Evolutionary conservation across 805 yeast genomes (phyloP).

Genomic region (Zygotorulaspora chibaensis): DNA sequence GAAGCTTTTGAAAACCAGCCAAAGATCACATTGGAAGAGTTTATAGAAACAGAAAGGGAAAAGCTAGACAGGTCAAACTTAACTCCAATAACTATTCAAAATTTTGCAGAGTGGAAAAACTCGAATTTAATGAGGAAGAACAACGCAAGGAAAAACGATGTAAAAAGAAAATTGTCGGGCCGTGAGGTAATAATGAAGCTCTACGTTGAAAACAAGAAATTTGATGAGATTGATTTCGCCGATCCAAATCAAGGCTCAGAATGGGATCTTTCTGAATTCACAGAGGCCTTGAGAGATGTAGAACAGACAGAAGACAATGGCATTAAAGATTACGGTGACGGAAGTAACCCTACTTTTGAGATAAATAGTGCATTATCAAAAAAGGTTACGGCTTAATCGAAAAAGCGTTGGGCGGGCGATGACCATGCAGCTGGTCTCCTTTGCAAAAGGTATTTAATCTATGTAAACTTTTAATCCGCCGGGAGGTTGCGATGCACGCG

Average conservation of each 20-base stretch:
- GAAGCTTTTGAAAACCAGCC: conserved; percentile 81
- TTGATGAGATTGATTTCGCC: conserved; percentile 45
- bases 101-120: conserved; percentile 80
- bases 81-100: conserved; percentile 82
- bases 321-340: conserved; percentile 74
- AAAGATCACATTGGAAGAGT: conserved; percentile 90
- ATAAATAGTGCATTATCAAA: conserved; percentile 13
- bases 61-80: conserved; percentile 64
- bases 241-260: conserved; percentile 36
- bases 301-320: conserved; percentile 37
- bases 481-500: too few species aligned
- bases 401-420: neutral
- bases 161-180: conserved; percentile 56
- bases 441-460: too few species aligned
- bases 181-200: conserved; percentile 62
- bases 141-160: conserved; percentile 38
- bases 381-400: conserved; percentile 18
- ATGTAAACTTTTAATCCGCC: too few species aligned
- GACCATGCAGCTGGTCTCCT: neutral
- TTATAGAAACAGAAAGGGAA: conserved; percentile 88
- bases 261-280: conserved; percentile 43
- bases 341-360: conserved; percentile 40
- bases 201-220: conserved; percentile 51
- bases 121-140: conserved; percentile 58
- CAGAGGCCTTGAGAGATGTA: conserved; percentile 36